These are phyloP conservation scores for Kregervanrija pseudodelftensis DNA, from an alignment of 805 yeast species.

Conservation along the genomic window DNA sequence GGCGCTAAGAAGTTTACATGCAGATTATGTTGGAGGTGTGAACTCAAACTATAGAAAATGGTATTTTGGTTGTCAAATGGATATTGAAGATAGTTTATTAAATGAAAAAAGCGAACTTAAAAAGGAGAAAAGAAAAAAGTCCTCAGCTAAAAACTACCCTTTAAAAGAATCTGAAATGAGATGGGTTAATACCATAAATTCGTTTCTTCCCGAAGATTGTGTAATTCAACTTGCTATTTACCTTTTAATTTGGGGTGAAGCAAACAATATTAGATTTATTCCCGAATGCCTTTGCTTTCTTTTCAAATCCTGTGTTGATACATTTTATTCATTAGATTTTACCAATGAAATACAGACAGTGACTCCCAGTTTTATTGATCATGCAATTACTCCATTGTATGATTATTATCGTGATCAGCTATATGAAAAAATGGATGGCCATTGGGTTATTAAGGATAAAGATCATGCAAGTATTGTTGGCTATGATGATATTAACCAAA, in stretches of 20 bases:
- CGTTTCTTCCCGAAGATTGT: conserved; percentile 45
- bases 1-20: conserved; percentile 58
- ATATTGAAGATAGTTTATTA: conserved; percentile 32
- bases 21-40: conserved; percentile 68
- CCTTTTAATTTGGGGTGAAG: conserved; percentile 83
- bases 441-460: conserved; percentile 40
- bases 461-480: conserved; percentile 72
- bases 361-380: conserved; percentile 47
- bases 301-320: conserved; percentile 73
- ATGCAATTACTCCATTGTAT: conserved; percentile 69
- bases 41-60: conserved; percentile 66
- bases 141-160: conserved; percentile 18
- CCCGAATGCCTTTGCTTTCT: conserved; percentile 86
- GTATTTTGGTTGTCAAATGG: conserved; percentile 72
- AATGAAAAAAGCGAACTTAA: conserved; percentile 15
- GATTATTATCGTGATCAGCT: conserved; percentile 49
- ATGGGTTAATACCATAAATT: conserved; percentile 47
- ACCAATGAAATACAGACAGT: conserved; percentile 25
- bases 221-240: conserved; percentile 61
- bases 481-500: conserved; percentile 84
- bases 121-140: conserved; percentile 1
- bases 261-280: conserved; percentile 77
- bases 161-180: conserved; percentile 38
- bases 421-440: conserved; percentile 37
- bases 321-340: conserved; percentile 43